Evolutionary conservation across 2,329 filamentous ascomycete species (phyloP), one percentile per base, ranked within the genome.

Genomic region (Aureobasidium mangrovei): DNA sequence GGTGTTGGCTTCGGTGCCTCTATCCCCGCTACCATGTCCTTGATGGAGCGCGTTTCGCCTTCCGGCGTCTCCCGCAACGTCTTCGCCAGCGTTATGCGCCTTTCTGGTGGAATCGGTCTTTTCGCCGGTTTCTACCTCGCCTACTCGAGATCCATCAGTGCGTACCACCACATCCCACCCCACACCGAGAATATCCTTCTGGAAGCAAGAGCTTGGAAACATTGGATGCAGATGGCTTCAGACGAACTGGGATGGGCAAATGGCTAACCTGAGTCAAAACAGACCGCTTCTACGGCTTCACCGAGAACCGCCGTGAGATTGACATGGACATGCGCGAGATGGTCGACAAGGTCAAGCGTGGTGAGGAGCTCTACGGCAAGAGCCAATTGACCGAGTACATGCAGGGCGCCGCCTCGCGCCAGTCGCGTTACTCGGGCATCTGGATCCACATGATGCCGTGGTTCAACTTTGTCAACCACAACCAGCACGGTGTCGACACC

Each of bases 401-500:
- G 77, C 93, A 98, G 74, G 93, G 91, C 57, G 86, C 96, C 38
- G 91, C 93, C 51, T 83, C 88, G 57, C 80, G 93, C 63, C 95
- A 98, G 76, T 95, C 90, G 66, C 81, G 93, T 67, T 97, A 95
- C 77, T 85, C 88, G 36, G 86, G 86, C 39, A 77, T 93, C 32
- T 93, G 91, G 71, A 75, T 88, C 61, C 86, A 90, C 67, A 82
- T 91, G 53, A 75, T 98, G 55, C 91, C 91, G 38, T 97, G 91
- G 93, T 91, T 95, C 75, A 98, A 98, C 77, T 86, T 98, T 74
- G 91, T 95, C 67, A 97, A 98, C 74, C 93, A 98, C 74, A 84
- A 82, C 68, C 81, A 83, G 80, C 93, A 98, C 70, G 93, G 93
- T 63, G 88, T 98, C 56, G 93, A 98, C 70, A 98, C 93, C 32